Evolutionary conservation across 768 basidiomycete species (phyloP), one percentile per base, ranked within the genome.

Genomic region (Phaffia australis): DNA sequence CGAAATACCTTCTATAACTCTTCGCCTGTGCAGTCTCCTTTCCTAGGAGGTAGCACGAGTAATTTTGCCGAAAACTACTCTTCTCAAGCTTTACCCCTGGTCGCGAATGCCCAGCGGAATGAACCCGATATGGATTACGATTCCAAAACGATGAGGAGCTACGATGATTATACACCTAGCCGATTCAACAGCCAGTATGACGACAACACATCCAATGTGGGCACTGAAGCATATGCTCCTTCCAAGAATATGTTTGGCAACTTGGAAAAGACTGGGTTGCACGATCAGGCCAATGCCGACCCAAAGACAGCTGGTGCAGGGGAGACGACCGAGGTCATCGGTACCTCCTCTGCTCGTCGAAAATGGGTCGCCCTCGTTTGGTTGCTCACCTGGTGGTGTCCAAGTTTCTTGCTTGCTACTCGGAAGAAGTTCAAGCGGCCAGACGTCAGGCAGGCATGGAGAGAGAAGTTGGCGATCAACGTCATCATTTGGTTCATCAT

Each of bases 401-500:
- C 94, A 0, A 84, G 81, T 16, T 81, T 81, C 2, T 76, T 85
- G 60, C 78, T 99, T 52, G 80, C 76, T 14, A 84, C 82, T 74
- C 69, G 89, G 63, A 92, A 94, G 0, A 81, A 89, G 32, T 95
- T 97, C 92, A 95, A 97, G 78, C 86, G 94, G 8, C 76, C 86
- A 69, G 95, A 99, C 72, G 81, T 99, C 27, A 84, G 87, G 29
- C 91, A 97, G 76, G 95, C 95, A 1, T 99, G 95, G 95, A 80
- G 94, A 66, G 95, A 98, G 78, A 98, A 99, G 77, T 80, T 97
- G 1, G 89, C 90, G 3, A 82, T 97, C 73, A 97, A 98, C 65
- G 77, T 99, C 66, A 79, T 99, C 77, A 98, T 99, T 72, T 97
- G 93, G 94, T 84, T 95, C 73, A 80, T 88, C 35, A 97, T 92